These are phyloP conservation scores for Skeletonema potamos DNA, from an alignment of 108 stramenopile genomes.

Conservation along the genomic window DNA sequence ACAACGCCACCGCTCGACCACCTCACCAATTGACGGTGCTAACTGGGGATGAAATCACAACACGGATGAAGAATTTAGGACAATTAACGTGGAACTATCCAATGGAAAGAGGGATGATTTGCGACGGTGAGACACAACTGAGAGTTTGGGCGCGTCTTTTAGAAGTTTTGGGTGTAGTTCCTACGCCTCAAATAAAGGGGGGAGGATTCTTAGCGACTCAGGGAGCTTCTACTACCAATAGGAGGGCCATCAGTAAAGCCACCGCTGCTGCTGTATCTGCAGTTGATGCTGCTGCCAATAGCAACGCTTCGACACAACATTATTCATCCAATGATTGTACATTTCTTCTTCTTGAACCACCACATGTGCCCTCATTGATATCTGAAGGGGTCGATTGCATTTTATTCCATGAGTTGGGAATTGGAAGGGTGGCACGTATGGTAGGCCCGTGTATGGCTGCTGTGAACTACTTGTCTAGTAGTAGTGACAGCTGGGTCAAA, in stretches of 20 bases:
- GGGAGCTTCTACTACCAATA: background rate
- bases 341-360: conserved; percentile 43
- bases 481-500: conserved; percentile 17
- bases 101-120: conserved; percentile 69
- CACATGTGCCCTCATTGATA: conserved; percentile 46
- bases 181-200: conserved; percentile 28
- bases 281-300: background rate
- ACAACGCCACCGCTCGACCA: conserved; percentile 79
- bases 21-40: conserved; percentile 75
- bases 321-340: conserved; percentile 24
- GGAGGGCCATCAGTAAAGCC: conserved; percentile 12
- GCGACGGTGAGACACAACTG: conserved; percentile 74
- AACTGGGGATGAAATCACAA: conserved; percentile 67
- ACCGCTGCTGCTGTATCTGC: background rate
- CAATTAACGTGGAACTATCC: conserved; percentile 58
- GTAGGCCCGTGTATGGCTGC: conserved; percentile 52
- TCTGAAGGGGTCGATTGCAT: conserved; percentile 46
- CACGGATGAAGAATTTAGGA: conserved; percentile 63
- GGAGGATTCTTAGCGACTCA: background rate
- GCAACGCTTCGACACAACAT: background rate
- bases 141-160: conserved; percentile 76
- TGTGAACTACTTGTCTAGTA: conserved; percentile 26
- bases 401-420: conserved; percentile 44
- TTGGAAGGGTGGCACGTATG: conserved; percentile 38
- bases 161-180: conserved; percentile 45